Percentiles rank a stretch among this genome's conserved stretches.
These are phyloP conservation scores for Penicillium glabrum DNA, from an alignment of 2,329 filamentous ascomycete genomes.

Conservation along the genomic window DNA sequence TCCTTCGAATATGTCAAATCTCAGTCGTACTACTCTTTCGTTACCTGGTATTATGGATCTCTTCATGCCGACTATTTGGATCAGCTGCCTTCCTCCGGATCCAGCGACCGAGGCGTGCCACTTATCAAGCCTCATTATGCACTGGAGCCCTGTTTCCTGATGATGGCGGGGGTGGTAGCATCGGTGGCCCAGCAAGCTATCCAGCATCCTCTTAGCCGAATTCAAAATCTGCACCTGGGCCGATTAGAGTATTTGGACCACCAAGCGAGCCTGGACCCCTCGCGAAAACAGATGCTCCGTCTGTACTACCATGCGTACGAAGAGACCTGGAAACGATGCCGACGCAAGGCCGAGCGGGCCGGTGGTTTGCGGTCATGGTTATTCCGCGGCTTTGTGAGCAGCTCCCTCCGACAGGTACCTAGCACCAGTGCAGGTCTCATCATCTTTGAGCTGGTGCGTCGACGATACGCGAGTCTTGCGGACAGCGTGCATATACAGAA, in stretches of 20 bases:
- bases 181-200: slow-evolving; percentile 59
- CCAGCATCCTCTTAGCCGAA: slow-evolving; percentile 58
- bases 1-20: slow-evolving; percentile 65
- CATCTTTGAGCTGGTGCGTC: slow-evolving; percentile 63
- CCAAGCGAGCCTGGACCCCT: slow-evolving; percentile 46
- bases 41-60: slow-evolving; percentile 58
- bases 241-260: slow-evolving; percentile 61
- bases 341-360: slow-evolving; percentile 49
- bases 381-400: slow-evolving; percentile 57
- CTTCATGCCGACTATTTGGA: slow-evolving; percentile 30
- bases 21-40: slow-evolving; percentile 62
- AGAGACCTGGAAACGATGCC: slow-evolving; percentile 58
- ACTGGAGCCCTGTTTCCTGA: slow-evolving; percentile 61
- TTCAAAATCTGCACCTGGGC: slow-evolving; percentile 61
- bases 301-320: slow-evolving; percentile 62
- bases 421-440: slow-evolving; percentile 65
- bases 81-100: slow-evolving; percentile 26
- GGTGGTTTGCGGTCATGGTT: slow-evolving; percentile 59
- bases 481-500: slow-evolving; percentile 56
- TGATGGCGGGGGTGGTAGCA: slow-evolving; percentile 59
- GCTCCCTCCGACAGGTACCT: slow-evolving; percentile 60
- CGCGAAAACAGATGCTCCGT: slow-evolving; percentile 46
- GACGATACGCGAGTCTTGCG: slow-evolving; percentile 58
- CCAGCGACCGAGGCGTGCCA: slow-evolving; percentile 35
- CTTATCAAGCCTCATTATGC: slow-evolving; percentile 63